These are phyloP conservation scores for Erodium moschatum DNA, from an alignment of 441 rosid genomes.

Conservation along the genomic window DNA sequence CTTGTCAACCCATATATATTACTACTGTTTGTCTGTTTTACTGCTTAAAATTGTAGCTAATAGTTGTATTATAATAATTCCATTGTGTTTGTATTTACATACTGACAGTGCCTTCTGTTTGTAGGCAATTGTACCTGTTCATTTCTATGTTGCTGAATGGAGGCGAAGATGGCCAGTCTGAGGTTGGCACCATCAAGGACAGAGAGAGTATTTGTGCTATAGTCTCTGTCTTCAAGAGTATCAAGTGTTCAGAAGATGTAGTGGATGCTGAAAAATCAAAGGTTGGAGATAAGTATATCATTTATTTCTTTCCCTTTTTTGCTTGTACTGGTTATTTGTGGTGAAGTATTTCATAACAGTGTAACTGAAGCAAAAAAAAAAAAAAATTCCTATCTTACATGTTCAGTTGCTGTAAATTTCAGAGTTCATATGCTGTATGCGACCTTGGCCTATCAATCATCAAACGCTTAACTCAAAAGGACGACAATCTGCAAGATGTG, in stretches of 20 bases:
- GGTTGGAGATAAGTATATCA: conserved; percentile 37
- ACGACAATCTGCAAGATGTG: conserved; percentile 35
- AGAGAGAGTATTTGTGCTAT: conserved; percentile 53
- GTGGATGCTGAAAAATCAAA: conserved; percentile 66
- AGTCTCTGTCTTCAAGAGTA: conserved; percentile 49
- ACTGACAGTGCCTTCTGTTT: conserved; percentile 17
- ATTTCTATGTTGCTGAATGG: conserved; percentile 63
- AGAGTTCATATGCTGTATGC: conserved; percentile 88
- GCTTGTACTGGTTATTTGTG: not conserved
- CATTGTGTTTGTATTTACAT: no score
- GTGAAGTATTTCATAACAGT: not conserved
- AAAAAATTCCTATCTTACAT: conserved; percentile 17
- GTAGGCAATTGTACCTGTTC: conserved; percentile 66
- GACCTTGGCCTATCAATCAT: conserved; percentile 76
- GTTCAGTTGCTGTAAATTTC: conserved; percentile 26
- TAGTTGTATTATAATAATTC: no score
- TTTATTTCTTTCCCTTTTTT: not conserved
- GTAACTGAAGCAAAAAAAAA: not conserved
- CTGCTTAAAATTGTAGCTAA: no score
- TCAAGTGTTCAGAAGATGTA: conserved; percentile 70
- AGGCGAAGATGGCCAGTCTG: conserved; percentile 81
- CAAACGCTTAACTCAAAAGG: conserved; percentile 50
- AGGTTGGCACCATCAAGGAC: conserved; percentile 46
- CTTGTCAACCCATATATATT: no score
- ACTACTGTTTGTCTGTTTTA: no score